Evolutionary conservation across 106 monocot species (phyloP).

Genomic region (Platanthera zijinensis): DNA sequence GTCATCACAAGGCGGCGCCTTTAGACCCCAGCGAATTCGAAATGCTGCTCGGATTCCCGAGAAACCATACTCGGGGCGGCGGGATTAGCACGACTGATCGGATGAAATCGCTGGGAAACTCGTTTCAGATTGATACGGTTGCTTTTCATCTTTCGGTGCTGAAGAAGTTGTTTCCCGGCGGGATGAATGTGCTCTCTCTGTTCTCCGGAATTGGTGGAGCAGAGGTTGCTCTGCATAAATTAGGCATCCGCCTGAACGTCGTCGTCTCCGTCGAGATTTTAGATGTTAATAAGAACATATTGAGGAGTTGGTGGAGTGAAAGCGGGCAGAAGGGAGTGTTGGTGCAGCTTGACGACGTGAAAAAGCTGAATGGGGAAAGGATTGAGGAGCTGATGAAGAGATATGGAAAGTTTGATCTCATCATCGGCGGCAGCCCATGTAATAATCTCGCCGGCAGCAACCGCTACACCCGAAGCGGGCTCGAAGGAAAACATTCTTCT

Average conservation of each 20-base stretch:
- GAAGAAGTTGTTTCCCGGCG: conserved; percentile 55
- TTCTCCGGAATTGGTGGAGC: conserved; percentile 87
- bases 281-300: conserved; percentile 40
- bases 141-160: conserved; percentile 71
- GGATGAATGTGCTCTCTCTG: conserved; percentile 53
- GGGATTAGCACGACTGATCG: conserved; percentile 59
- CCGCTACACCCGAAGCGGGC: conserved; percentile 34
- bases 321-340: conserved; percentile 50
- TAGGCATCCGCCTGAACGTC: conserved; percentile 46
- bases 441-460: conserved; percentile 59
- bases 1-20: conserved; percentile 51
- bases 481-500: conserved; percentile 43
- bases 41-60: conserved; percentile 57
- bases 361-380: not conserved
- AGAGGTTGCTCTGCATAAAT: conserved; percentile 68
- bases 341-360: conserved; percentile 43
- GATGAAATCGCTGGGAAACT: conserved; percentile 56
- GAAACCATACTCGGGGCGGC: conserved; percentile 60
- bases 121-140: conserved; percentile 79
- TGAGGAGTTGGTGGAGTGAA: conserved; percentile 68
- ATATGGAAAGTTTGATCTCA: conserved; percentile 45
- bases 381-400: conserved; percentile 8
- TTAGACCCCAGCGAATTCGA: conserved; percentile 76
- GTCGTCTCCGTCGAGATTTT: conserved; percentile 74
- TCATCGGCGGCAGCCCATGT: conserved; percentile 65